Conservation (phyloP, 2,329 filamentous ascomycete species). For the Apiospora saccharicola region DNA sequence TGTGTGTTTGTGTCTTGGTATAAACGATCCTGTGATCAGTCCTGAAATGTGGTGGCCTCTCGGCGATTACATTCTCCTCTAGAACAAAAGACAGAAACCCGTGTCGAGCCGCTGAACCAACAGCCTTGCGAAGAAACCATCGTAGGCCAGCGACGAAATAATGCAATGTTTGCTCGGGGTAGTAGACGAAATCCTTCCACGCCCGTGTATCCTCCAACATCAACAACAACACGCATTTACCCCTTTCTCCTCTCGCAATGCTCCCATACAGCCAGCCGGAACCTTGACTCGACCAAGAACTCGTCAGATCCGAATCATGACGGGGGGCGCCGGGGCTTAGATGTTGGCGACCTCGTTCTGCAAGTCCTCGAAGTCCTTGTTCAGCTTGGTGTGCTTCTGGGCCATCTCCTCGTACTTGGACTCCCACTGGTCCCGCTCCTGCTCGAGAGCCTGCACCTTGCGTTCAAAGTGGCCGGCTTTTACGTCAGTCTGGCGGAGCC, state of each 20-base stretch:
- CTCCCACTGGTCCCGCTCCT: slow-evolving; percentile 93
- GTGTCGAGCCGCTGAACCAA: slow-evolving; percentile 18
- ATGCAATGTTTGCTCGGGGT: slow-evolving; percentile 24
- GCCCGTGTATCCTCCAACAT: slow-evolving; percentile 18
- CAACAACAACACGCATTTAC: slow-evolving; percentile 17
- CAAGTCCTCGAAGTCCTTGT: slow-evolving; percentile 93
- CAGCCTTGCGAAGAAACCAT: slow-evolving; percentile 24
- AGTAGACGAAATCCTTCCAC: slow-evolving; percentile 13
- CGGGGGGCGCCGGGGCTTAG: slow-evolving; percentile 52
- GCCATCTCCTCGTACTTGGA: slow-evolving; percentile 97
- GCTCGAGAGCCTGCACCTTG: slow-evolving; percentile 96
- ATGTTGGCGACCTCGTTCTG: slow-evolving; percentile 93
- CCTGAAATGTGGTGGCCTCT: slow-evolving; percentile 24
- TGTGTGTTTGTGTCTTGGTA: slow-evolving; percentile 20
- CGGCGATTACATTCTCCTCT: slow-evolving; percentile 24
- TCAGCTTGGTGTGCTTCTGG: slow-evolving; percentile 82
- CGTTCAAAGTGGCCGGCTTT: slow-evolving; percentile 99
- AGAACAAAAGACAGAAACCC: slow-evolving; percentile 23
- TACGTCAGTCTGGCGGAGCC: slow-evolving; percentile 98
- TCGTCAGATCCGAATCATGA: slow-evolving; percentile 6
- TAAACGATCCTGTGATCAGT: slow-evolving; percentile 23
- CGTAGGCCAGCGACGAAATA: slow-evolving; percentile 24
- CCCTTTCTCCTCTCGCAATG: slow-evolving; percentile 10
- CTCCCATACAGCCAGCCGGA: slow-evolving; percentile 7
- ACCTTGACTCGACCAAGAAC: slow-evolving; percentile 23